Base-by-base conservation (phyloP, 345 rosid genomes). In the Streptanthus diversifolius region DNA sequence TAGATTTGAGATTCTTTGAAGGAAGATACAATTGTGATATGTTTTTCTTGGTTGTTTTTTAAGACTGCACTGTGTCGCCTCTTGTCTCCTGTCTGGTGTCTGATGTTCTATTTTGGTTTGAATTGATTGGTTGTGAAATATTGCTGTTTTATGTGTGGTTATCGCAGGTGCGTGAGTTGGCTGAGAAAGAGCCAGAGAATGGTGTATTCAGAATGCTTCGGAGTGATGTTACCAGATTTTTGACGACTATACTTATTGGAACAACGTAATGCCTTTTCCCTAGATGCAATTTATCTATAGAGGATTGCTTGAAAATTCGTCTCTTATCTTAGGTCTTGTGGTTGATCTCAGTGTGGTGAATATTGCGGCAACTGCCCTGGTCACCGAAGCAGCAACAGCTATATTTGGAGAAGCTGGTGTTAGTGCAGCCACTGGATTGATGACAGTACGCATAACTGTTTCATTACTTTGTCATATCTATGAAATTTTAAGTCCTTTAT, bases 401-500 rank as follows among this genome's bases (percentile, higher is more conserved):
- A 85, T 95, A 74, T 95, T 91, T 87, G 99, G 99, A 67, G 99
- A 91, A 86, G 99, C 99, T 76, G 99, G 99, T 80, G 92, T 95
- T 81, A 92, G 85, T 82, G 99, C 98, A 17, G 99, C 99, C 74
- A 95, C 99, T 71, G 98, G 98, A 80, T 83, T 95, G 68, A 95
- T 95, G 99, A 95, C 96, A 36, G 99, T 95, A 84, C 15, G 97
- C 82, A 67, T 77, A 45, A 8, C 45, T 53, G 2, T 41, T 77
- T 52, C 37, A 47, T 32, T 25, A 27, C 51, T 29, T 18, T 25
- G 25, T n/a, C 32, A 11, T 51, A 24, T 19, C 5, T 29, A 37
- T 35, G 13, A 36, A 49, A 18, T 63, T 52, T 33, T 10, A 21
- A 52, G 48, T 57, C 27, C 22, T 62, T 63, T 24, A 63, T 30